Conservation (phyloP, 257 asterid genomes). For the Lavandula angustifolia region DNA sequence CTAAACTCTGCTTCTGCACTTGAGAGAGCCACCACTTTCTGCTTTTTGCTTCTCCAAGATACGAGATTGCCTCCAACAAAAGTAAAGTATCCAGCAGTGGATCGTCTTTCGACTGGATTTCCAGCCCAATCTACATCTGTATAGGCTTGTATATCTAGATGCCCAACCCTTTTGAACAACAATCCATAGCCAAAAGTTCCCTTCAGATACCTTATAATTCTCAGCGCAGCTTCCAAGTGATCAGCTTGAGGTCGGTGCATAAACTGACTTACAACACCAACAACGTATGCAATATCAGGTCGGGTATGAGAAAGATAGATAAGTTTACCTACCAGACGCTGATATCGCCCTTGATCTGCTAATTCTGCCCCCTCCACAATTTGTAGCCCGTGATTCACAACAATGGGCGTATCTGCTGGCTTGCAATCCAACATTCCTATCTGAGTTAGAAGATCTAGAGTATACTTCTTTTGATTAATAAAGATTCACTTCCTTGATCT, state of each 20-base stretch:
- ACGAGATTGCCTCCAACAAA: not conserved
- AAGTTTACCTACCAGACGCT: not conserved
- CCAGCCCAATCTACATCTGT: not conserved
- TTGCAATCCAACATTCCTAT: no score
- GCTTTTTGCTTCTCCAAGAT: not conserved
- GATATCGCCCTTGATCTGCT: no score
- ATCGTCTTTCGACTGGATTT: not conserved
- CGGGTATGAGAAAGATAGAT: no score
- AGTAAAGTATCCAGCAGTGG: not conserved
- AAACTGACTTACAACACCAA: no score
- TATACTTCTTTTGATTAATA: no score
- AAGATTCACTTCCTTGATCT: not conserved
- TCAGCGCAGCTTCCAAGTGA: not conserved
- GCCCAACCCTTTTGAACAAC: not conserved
- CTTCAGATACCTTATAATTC: not conserved
- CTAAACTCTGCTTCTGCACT: no score
- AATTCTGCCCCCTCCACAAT: no score
- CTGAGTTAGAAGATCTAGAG: no score
- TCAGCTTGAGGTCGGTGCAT: no score
- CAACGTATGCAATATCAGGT: no score
- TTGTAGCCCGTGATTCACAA: no score
- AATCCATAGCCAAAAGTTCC: not conserved
- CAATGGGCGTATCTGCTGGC: no score
- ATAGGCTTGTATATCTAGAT: not conserved
- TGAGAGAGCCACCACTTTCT: not conserved